phyloP scores from a whole-genome alignment of 345 rosid species.

The Heritiera littoralis region DNA sequence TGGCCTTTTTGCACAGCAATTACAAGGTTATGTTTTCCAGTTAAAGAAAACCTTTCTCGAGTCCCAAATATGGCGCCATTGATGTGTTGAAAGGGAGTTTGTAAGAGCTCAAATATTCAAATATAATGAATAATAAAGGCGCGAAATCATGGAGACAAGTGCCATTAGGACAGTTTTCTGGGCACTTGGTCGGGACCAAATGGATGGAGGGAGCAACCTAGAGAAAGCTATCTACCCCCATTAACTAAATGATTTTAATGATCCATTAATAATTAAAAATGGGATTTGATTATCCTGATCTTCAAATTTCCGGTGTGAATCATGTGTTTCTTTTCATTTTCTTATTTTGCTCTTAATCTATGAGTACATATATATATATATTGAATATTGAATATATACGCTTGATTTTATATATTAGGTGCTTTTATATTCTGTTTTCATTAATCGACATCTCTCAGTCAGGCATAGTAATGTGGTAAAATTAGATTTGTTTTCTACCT shows the following conservation, averaged over 20 bases:
- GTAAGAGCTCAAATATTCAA: background rate
- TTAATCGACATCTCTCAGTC: background rate
- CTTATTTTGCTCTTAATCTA: background rate
- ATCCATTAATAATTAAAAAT: too few species aligned
- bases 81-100: background rate
- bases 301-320: too few species aligned
- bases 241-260: background rate
- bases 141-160: background rate
- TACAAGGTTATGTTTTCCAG: background rate
- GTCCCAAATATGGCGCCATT: background rate
- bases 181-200: background rate
- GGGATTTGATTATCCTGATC: background rate
- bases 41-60: too few species aligned
- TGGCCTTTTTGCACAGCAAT: background rate
- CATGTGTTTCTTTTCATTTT: too few species aligned
- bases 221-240: background rate
- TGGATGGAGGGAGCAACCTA: constrained; percentile 1
- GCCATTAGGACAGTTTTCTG: background rate
- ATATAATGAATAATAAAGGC: background rate
- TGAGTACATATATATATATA: too few species aligned
- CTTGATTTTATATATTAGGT: background rate
- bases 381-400: too few species aligned
- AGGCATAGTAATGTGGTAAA: background rate
- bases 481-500: background rate
- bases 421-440: background rate